These are phyloP conservation scores for Colletotrichum gloeosporioides DNA, from an alignment of 2,329 filamentous ascomycete species.

Conservation along the genomic window DNA sequence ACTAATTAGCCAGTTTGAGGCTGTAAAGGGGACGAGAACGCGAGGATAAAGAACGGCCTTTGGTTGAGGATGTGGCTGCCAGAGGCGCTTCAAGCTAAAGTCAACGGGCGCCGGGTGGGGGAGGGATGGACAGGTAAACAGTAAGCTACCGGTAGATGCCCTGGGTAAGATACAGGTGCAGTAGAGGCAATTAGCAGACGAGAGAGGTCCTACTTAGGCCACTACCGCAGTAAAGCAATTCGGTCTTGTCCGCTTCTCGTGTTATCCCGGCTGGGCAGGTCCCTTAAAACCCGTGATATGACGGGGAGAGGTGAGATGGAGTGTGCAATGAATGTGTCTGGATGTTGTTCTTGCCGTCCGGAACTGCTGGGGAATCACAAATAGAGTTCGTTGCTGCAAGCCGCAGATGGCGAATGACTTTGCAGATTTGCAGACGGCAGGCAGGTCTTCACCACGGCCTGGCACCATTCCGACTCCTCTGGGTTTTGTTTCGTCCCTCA, in stretches of 20 bases:
- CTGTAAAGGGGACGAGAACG: not conserved
- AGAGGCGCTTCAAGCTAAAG: not conserved
- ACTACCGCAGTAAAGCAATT: not conserved
- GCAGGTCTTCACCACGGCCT: not conserved
- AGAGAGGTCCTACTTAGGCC: not conserved
- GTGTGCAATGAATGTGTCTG: not conserved
- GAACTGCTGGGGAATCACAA: not conserved
- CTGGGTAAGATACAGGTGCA: not conserved
- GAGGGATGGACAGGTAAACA: not conserved
- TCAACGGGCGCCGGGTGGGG: not conserved
- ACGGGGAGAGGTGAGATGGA: not conserved
- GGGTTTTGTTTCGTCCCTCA: not conserved
- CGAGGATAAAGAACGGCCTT: not conserved
- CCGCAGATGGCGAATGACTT: constrained; percentile 1
- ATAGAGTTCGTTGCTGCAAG: constrained; percentile 2
- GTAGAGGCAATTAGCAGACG: not conserved
- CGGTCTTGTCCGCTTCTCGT: not conserved
- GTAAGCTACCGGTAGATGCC: not conserved
- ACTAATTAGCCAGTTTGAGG: not conserved
- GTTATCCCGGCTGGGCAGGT: not conserved
- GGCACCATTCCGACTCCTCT: not conserved
- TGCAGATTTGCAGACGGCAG: not conserved
- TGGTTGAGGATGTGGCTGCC: not conserved
- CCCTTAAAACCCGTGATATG: not conserved
- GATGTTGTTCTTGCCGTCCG: not conserved